Conservation (phyloP, 441 rosid genomes). For the Euphorbia schlechtendalii region DNA sequence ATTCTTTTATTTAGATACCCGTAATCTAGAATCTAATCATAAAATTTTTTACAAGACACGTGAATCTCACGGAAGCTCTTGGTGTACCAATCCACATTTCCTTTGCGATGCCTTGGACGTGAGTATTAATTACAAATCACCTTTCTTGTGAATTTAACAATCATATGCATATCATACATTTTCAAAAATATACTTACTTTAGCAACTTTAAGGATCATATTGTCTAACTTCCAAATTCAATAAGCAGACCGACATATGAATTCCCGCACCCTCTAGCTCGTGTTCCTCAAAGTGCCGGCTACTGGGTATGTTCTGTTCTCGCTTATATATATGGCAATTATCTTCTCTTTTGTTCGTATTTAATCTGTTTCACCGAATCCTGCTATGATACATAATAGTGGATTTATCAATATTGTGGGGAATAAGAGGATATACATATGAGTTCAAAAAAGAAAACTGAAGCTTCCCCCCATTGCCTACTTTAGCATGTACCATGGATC, state of each 20-base stretch:
- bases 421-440: too few species aligned
- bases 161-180: too few species aligned
- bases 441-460: conserved; percentile 74
- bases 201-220: too few species aligned
- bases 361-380: too few species aligned
- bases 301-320: conserved; percentile 80
- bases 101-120: conserved; percentile 99
- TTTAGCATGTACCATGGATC: conserved; percentile 94
- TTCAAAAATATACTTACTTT: too few species aligned
- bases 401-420: conserved; percentile 91
- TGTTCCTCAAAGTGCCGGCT: conserved; percentile 91
- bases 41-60: conserved; percentile 60
- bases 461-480: conserved; percentile 87
- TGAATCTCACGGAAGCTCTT: conserved; percentile 97
- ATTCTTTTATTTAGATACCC: too few species aligned
- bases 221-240: conserved; percentile 46
- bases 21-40: too few species aligned
- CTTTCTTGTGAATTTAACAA: conserved; percentile 17
- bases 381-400: conserved; percentile 88
- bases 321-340: conserved; percentile 7
- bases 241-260: conserved; percentile 99
- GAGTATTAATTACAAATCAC: conserved; percentile 37
- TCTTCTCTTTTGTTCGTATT: too few species aligned
- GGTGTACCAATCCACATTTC: conserved; percentile 92
- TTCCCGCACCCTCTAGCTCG: conserved; percentile 98